Conservation (phyloP, 164 flowering plant species). For the Euptelea pleiosperma region DNA sequence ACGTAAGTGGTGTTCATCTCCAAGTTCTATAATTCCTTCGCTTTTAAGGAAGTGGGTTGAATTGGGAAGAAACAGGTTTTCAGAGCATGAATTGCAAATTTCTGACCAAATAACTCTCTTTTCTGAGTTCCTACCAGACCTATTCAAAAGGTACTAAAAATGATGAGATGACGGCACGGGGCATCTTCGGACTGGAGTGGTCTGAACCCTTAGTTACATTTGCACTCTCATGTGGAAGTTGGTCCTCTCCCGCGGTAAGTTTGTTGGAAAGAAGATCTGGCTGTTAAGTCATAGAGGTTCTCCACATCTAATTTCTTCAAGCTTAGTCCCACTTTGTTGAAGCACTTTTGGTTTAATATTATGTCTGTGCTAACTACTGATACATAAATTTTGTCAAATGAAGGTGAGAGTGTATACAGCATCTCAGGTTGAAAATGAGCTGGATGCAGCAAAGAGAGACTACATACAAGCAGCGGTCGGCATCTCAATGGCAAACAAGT, state of each 20-base stretch:
- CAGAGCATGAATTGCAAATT: neutral
- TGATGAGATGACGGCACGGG: conserved; percentile 53
- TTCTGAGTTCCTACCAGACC: conserved; percentile 31
- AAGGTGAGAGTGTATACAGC: conserved; percentile 87
- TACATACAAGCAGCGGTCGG: conserved; percentile 79
- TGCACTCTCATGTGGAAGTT: conserved; percentile 94
- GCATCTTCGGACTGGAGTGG: conserved; percentile 62
- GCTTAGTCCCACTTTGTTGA: neutral
- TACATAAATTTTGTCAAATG: conserved; percentile 8
- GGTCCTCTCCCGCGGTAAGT: conserved; percentile 97
- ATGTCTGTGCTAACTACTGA: neutral
- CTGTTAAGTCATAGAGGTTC: no score
- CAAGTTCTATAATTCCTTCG: neutral
- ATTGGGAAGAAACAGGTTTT: no score
- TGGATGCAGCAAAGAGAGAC: conserved; percentile 73
- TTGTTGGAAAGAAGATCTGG: neutral
- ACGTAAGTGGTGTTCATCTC: conserved; percentile 37
- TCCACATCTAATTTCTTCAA: no score
- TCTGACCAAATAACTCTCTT: neutral
- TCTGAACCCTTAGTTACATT: conserved; percentile 91
- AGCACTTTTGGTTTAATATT: neutral
- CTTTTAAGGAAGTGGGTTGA: neutral
- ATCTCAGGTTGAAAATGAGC: conserved; percentile 58
- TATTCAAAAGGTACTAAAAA: conserved; percentile 50
- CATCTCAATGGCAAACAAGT: conserved; percentile 39